Base-by-base conservation (phyloP, 176 grass and related monocot genomes). In the Phyllostachys edulis region DNA sequence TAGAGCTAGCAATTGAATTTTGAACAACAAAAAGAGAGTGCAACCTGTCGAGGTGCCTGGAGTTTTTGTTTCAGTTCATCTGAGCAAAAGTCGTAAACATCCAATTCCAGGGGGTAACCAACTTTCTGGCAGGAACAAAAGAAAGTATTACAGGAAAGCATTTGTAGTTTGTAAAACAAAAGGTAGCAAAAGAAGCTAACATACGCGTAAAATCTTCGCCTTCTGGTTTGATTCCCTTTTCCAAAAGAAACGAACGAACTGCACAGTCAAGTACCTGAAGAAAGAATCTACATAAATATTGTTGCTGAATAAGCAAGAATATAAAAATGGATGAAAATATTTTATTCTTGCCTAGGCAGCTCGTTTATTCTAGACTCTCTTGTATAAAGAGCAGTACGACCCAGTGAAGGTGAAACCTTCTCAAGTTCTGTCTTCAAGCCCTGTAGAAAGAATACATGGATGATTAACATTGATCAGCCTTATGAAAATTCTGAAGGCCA, bases 151-250 rank as follows among this genome's bases (percentile, higher is more conserved):
- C 57, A 74, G 27, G 47, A 80, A 77, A 51, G 16, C 18, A 87
- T 37, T 52, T 63, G 9, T 54, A 20, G 59, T 49, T 76, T 55
- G 34, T n/a, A 47, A 79, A 62, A 5, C 0, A 59, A 47, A 72
- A 78, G 49, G 74, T 10, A 72, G 39, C 38, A 80, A 57, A 56
- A 71, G 52, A 70, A 81, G 45, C 8, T 56, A 82, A 72, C 82
- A 69, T 94, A 99, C 97, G 85, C 97, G 86, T 78, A 99, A 89
- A 83, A 99, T 99, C 86, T 99, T 99, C 42, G 97, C 97, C 86
- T 99, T 99, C 68, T 99, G 97, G 84, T 96, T 99, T 41, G 97
- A 94, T 68, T 99, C n/a, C 97, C 97, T 96, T 91, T 99, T 99
- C 97, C 97, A 99, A 74, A 99, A 99, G 90, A 99, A 99, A 63